Base-by-base conservation (phyloP, 768 basidiomycete genomes). In the Boletus pseudopeckii region DNA sequence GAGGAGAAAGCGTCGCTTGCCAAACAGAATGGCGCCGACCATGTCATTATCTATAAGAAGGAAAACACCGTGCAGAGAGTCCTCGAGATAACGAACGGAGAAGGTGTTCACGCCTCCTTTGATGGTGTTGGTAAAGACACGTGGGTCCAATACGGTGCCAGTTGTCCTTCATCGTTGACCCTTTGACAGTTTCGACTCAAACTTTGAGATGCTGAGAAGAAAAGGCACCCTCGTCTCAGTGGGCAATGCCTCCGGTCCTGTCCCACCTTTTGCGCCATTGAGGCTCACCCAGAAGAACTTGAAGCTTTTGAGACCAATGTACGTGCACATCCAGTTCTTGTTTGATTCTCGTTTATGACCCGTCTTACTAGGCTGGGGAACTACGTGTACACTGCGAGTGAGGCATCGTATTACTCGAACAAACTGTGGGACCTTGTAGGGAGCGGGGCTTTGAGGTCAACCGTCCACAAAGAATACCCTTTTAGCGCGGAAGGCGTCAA, bases 121-220 rank as follows among this genome's bases (percentile, higher is more conserved):
- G 96, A 99, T 63, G 96, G 96, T 28, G 92, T 99, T n/a, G 96
- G 96, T 2, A 95, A 90, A 75, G 90, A 92, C 68, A 98, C 94
- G 81, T 95, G 72, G 53, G 88, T 77, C 20, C 34, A 15, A 5
- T 30, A 10, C 10, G 1, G 24, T 26, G 6, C 13, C 30, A 28
- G 38, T 22, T 52, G 11, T 36, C 52, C 41, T 47, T 28, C 15
- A 9, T 44, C 54, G 24, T 42, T 53, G 48, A 62, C 40, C 22
- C 15, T 52, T 50, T 38, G 24, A 14, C 59, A 90, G 88, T 6
- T 89, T 88, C 66, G 88, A 91, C 56, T 78, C 79, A 55, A 78
- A 95, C 74, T 90, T 96, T 72, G 80, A 85, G 68, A 75, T 93
- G 70, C 77, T 90, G 60, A 82, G 82, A 60, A 78, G 92, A 38